Conservation (phyloP, 768 basidiomycete genomes). For the Pholiota microspora region DNA sequence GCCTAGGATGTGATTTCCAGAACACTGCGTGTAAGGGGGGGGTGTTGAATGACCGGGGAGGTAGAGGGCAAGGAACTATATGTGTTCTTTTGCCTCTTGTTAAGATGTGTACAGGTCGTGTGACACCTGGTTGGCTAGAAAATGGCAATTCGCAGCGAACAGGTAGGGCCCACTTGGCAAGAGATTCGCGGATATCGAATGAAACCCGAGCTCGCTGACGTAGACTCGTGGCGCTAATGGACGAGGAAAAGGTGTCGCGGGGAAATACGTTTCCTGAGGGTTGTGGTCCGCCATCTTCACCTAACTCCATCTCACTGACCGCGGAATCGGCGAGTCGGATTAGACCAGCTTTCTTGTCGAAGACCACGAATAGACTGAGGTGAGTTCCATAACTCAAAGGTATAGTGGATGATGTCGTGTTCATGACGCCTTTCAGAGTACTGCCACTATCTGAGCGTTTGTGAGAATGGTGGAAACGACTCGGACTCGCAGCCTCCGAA, state of each 20-base stretch:
- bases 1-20: conserved; percentile 60
- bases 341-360: conserved; percentile 86
- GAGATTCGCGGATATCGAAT: conserved; percentile 32
- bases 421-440: conserved; percentile 31
- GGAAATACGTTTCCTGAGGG: conserved; percentile 28
- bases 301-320: conserved; percentile 74
- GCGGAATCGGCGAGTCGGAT: conserved; percentile 80
- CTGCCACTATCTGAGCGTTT: conserved; percentile 39
- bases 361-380: conserved; percentile 76
- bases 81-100: conserved; percentile 72
- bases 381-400: conserved; percentile 61
- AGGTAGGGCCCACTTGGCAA: conserved; percentile 48
- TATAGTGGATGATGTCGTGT: conserved; percentile 26
- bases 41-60: conserved; percentile 41
- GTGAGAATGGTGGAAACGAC: conserved; percentile 33
- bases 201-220: conserved; percentile 30
- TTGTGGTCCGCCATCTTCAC: conserved; percentile 35
- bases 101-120: conserved; percentile 56
- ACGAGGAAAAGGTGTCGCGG: conserved; percentile 24
- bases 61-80: conserved; percentile 65
- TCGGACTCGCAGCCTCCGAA: conserved; percentile 26
- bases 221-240: conserved; percentile 21
- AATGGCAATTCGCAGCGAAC: conserved; percentile 45
- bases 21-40: conserved; percentile 52
- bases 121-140: conserved; percentile 26